Evolutionary conservation across 352 stramenopile species (phyloP).

Genomic region (Hyaloperonospora arabidopsidis): DNA sequence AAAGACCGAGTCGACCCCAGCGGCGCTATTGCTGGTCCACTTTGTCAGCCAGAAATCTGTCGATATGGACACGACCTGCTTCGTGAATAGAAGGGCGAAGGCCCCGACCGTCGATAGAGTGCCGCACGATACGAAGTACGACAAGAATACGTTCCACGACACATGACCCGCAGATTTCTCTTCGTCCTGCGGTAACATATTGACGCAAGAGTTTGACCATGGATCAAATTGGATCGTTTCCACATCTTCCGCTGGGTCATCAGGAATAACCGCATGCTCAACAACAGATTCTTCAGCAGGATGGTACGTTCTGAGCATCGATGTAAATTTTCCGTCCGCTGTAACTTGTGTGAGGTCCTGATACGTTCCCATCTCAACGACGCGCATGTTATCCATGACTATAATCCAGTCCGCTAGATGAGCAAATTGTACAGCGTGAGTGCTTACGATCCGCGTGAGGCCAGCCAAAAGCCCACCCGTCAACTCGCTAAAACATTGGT

Average conservation of each 20-base stretch:
- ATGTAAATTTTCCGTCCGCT: slow-evolving; percentile 36
- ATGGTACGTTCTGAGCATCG: slow-evolving; percentile 30
- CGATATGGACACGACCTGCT: slow-evolving; percentile 45
- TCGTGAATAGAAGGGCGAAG: slow-evolving; percentile 30
- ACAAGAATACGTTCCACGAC: slow-evolving; percentile 30
- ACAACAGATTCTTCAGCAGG: slow-evolving; percentile 8
- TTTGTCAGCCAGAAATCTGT: slow-evolving; percentile 62
- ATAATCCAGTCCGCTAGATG: slow-evolving; percentile 58
- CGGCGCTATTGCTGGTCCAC: slow-evolving; percentile 35
- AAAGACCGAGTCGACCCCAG: slow-evolving; percentile 26
- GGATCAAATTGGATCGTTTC: slow-evolving; percentile 9
- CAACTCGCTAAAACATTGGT: slow-evolving; percentile 41
- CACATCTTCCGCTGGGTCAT: neutral
- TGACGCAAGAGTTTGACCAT: slow-evolving; percentile 9
- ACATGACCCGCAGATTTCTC: slow-evolving; percentile 34
- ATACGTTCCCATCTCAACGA: slow-evolving; percentile 58
- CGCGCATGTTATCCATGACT: slow-evolving; percentile 60
- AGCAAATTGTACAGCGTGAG: slow-evolving; percentile 47
- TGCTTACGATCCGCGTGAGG: slow-evolving; percentile 45
- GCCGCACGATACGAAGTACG: slow-evolving; percentile 48
- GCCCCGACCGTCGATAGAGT: slow-evolving; percentile 29
- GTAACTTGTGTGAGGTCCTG: slow-evolving; percentile 34
- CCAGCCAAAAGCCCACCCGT: slow-evolving; percentile 35
- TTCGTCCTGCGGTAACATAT: slow-evolving; percentile 41
- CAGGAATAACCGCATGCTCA: neutral